phyloP scores from a whole-genome alignment of 495 filamentous ascomycete genomes.

The Sabuloglossum arenarium region DNA sequence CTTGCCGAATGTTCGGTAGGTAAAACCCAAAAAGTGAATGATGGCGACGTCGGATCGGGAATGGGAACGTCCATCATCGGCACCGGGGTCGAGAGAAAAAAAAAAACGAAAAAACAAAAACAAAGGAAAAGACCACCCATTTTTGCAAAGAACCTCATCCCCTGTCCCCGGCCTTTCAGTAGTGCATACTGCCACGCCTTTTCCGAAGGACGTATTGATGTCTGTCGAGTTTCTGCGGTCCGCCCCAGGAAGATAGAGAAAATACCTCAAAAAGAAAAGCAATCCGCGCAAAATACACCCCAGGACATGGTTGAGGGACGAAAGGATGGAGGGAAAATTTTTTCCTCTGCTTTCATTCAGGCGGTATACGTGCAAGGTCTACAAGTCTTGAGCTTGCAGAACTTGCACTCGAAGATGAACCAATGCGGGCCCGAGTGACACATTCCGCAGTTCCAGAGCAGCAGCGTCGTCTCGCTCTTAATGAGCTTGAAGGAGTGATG shows the following conservation, averaged over 20 bases:
- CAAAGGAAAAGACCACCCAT: not conserved
- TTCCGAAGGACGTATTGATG: too few species aligned
- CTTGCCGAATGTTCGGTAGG: not conserved
- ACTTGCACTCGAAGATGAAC: conserved; percentile 62
- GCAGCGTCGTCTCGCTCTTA: conserved; percentile 52
- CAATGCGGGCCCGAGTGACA: conserved; percentile 64
- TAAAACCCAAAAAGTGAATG: not conserved
- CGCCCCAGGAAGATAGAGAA: too few species aligned
- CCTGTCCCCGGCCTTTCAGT: too few species aligned
- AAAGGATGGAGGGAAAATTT: not conserved
- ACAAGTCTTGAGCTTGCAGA: conserved; percentile 61
- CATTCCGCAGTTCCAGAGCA: conserved; percentile 58
- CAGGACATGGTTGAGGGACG: too few species aligned
- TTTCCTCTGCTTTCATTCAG: too few species aligned
- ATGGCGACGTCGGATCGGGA: not conserved
- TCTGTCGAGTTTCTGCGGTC: too few species aligned
- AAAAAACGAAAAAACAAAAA: not conserved
- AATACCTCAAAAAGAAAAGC: too few species aligned
- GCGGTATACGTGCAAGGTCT: conserved; percentile 40
- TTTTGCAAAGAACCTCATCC: too few species aligned
- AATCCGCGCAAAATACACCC: too few species aligned
- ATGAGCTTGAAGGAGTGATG: conserved; percentile 54
- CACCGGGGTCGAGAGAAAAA: not conserved
- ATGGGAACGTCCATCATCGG: not conserved
- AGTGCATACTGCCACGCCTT: too few species aligned